phyloP scores from a whole-genome alignment of 2,329 filamentous ascomycete genomes.

The Colletotrichum liaoningense region DNA sequence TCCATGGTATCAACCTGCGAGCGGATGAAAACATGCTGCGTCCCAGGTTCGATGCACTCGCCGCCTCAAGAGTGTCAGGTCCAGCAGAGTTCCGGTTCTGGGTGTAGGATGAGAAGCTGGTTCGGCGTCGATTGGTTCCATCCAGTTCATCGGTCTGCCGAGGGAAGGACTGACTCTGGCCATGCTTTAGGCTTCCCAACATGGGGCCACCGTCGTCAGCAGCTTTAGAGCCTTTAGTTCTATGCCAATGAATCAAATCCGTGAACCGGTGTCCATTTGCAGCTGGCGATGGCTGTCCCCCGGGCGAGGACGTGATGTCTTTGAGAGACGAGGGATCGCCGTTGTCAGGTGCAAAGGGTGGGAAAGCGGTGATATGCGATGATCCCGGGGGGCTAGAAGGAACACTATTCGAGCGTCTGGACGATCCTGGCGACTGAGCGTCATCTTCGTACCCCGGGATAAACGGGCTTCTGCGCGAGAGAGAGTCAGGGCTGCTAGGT shows the following conservation, averaged over 20 bases:
- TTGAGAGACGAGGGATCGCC: conserved; percentile 57
- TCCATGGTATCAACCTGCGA: conserved; percentile 58
- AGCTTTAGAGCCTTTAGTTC: conserved; percentile 70
- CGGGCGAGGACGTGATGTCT: conserved; percentile 55
- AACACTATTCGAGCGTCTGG: conserved; percentile 65
- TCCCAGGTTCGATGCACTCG: conserved; percentile 22
- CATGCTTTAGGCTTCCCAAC: conserved; percentile 75
- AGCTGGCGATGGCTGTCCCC: conserved; percentile 44
- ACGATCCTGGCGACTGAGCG: conserved; percentile 71
- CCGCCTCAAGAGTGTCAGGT: conserved; percentile 53
- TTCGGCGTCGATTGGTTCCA: conserved; percentile 64
- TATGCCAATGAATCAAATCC: conserved; percentile 68
- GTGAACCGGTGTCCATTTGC: conserved; percentile 51
- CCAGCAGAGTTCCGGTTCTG: conserved; percentile 66
- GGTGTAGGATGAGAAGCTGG: conserved; percentile 69
- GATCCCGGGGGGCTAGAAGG: conserved; percentile 73
- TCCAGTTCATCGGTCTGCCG: conserved; percentile 68
- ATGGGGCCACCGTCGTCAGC: conserved; percentile 67
- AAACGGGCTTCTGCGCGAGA: conserved; percentile 49
- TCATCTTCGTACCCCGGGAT: conserved; percentile 54
- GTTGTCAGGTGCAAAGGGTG: conserved; percentile 57
- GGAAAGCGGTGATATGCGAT: conserved; percentile 67
- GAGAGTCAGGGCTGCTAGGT: conserved; percentile 54
- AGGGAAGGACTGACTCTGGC: conserved; percentile 84
- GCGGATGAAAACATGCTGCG: conserved; percentile 44